Base-by-base conservation (phyloP, 345 rosid species). In the Melaleuca quinquenervia region DNA sequence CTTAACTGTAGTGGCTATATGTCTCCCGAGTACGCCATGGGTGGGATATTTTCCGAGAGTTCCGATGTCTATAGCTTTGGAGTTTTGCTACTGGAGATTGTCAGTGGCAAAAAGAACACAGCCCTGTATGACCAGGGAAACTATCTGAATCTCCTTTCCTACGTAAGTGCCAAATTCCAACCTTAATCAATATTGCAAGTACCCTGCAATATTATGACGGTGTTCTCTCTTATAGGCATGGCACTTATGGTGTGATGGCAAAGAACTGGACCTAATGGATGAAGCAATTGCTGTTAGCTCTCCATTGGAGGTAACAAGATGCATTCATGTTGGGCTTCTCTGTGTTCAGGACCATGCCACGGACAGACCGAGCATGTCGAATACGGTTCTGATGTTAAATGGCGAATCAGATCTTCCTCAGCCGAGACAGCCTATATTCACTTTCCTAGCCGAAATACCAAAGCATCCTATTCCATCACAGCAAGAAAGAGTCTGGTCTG, bases 341-440 rank as follows among this genome's bases (percentile, higher is more conserved):
- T 91, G 92, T 52, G 89, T 88, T 36, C 93, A 90, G 82, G 91
- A 88, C 60, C 84, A 88, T 36, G 78, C 53, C 11, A 54, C 53
- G 1, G 55, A 87, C 11, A 88, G 93, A 20, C 93, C 93, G 14
- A 85, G 86, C 50, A 92, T 91, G 90, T 84, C 58, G 27, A 26
- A 84, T 11, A 82, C 82, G 48, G 64, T 32, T 14, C 11, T 60
- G 7, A 86, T 86, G 87, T 55, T 86, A 18, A 86, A 36, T 36
- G 52, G 45, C 6, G 84, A 56, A 53, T 82, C 76, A 14, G 26
- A 82, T 27, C 84, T 82, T 41, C 62, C 48, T 18, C 84, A 52
- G 62, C 84, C 27, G 1, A 29, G 58, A 52, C 62, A 41, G 3
- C 84, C 55, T 5, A 55, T 55, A 52, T 82, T 51, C 48, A n/a